These are phyloP conservation scores for Colletotrichum gigasporum DNA, from an alignment of 2,329 filamentous ascomycete genomes.

Conservation along the genomic window DNA sequence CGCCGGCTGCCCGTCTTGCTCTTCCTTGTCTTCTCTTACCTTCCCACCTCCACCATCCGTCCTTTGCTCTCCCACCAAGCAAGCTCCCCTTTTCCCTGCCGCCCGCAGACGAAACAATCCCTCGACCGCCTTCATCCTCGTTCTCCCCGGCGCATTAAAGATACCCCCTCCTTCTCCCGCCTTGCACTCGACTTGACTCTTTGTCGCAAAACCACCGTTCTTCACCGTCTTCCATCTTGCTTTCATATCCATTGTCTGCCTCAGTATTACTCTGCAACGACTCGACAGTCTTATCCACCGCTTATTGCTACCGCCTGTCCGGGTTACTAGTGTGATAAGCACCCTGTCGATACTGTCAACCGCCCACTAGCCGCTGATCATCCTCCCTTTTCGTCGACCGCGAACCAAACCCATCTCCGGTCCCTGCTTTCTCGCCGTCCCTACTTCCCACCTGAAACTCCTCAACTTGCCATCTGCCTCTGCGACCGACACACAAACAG, in stretches of 20 bases:
- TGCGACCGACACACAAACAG: background rate
- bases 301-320: conserved; percentile 3
- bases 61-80: background rate
- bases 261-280: too few relatives aligned
- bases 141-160: background rate
- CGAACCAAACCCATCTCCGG: conserved; percentile 9
- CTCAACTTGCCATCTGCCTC: background rate
- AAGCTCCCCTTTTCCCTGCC: conserved; percentile 26
- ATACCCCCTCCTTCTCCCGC: background rate
- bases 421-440: background rate
- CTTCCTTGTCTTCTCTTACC: conserved; percentile 8
- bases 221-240: conserved; percentile 7
- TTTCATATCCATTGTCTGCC: background rate
- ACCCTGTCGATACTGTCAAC: conserved; percentile 23
- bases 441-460: background rate
- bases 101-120: conserved; percentile 25
- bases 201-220: background rate
- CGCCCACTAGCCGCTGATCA: conserved; percentile 28
- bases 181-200: background rate
- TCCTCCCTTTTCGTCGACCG: conserved; percentile 25
- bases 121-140: conserved; percentile 8
- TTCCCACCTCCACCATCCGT: conserved; percentile 16
- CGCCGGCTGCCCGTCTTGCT: background rate
- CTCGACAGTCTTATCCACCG: conserved; percentile 1
- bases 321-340: conserved; percentile 10